Percentiles rank a stretch among this genome's conserved stretches.
Evolutionary conservation across 2,329 filamentous ascomycete genomes (phyloP).

Genomic region (Trichoderma atroviride): DNA sequence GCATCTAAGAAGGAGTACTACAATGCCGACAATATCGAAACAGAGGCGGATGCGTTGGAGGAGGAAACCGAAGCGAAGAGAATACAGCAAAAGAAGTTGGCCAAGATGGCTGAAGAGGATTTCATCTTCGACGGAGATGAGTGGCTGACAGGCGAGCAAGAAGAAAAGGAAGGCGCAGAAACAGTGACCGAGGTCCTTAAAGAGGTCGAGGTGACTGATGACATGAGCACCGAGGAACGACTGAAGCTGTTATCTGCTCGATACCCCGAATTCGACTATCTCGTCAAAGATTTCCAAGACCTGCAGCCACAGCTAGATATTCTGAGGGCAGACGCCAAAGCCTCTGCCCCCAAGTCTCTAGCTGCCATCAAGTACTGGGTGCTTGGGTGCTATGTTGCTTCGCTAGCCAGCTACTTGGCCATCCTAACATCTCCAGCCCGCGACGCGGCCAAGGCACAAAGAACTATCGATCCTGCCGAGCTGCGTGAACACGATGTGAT

Average conservation of each 20-base stretch:
- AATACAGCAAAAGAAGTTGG: slow-evolving; percentile 86
- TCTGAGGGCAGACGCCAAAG: slow-evolving; percentile 60
- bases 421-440: slow-evolving; percentile 80
- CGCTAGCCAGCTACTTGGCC: slow-evolving; percentile 91
- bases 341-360: slow-evolving; percentile 55
- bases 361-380: slow-evolving; percentile 75
- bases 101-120: slow-evolving; percentile 86
- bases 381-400: slow-evolving; percentile 81
- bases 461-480: slow-evolving; percentile 73
- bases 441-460: slow-evolving; percentile 54
- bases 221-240: slow-evolving; percentile 75
- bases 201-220: slow-evolving; percentile 76
- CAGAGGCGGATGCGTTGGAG: slow-evolving; percentile 72
- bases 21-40: slow-evolving; percentile 74
- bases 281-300: slow-evolving; percentile 78
- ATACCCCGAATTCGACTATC: slow-evolving; percentile 89
- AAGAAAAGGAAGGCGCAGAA: slow-evolving; percentile 55
- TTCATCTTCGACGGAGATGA: slow-evolving; percentile 91
- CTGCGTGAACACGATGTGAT: slow-evolving; percentile 90
- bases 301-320: slow-evolving; percentile 67
- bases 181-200: slow-evolving; percentile 86
- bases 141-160: slow-evolving; percentile 67
- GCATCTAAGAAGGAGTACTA: slow-evolving; percentile 90
- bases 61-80: slow-evolving; percentile 90
- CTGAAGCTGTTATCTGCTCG: slow-evolving; percentile 73